Percentiles rank a stretch among this genome's conserved stretches.
Evolutionary conservation across 2,329 filamentous ascomycete genomes (phyloP).

Genomic region (Diplodia scrobiculata): DNA sequence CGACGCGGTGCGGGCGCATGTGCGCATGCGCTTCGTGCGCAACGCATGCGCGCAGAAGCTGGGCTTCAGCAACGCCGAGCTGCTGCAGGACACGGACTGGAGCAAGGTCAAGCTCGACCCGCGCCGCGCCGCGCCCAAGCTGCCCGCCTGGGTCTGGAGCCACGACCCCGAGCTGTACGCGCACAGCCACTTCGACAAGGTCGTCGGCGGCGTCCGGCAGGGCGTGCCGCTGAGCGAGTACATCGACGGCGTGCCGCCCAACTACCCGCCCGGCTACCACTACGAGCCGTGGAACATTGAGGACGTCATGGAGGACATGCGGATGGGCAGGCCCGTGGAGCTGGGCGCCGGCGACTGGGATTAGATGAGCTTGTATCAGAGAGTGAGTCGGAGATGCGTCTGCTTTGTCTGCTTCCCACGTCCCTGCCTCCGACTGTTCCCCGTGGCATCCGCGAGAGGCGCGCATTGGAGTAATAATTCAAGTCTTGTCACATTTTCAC

Average conservation of each 20-base stretch:
- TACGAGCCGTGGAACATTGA: slow-evolving; percentile 50
- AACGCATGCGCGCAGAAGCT: slow-evolving; percentile 55
- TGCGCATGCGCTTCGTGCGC: slow-evolving; percentile 51
- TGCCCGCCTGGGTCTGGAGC: slow-evolving; percentile 52
- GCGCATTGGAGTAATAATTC: too few relatives aligned
- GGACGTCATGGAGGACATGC: slow-evolving; percentile 47
- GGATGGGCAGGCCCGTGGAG: slow-evolving; percentile 41
- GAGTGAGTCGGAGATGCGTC: too few relatives aligned
- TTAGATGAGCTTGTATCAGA: slow-evolving; percentile 5
- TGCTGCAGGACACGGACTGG: slow-evolving; percentile 54
- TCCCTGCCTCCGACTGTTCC: too few relatives aligned
- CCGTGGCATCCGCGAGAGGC: too few relatives aligned
- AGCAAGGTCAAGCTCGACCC: slow-evolving; percentile 52
- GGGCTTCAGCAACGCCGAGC: slow-evolving; percentile 52
- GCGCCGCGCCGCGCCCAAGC: slow-evolving; percentile 48
- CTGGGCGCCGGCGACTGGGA: slow-evolving; percentile 43
- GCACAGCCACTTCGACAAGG: slow-evolving; percentile 49
- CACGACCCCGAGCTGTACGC: slow-evolving; percentile 52
- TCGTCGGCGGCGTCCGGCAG: slow-evolving; percentile 47
- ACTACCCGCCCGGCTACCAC: slow-evolving; percentile 49
- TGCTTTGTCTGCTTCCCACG: too few relatives aligned
- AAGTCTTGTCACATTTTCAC: too few relatives aligned
- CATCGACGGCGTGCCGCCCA: slow-evolving; percentile 47
- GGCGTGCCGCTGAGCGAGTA: slow-evolving; percentile 2
- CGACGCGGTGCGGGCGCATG: slow-evolving; percentile 46